Percentiles rank a stretch among this genome's conserved stretches.
Evolutionary conservation across 2,329 filamentous ascomycete species (phyloP).

Genomic region (Apiospora phragmitis): DNA sequence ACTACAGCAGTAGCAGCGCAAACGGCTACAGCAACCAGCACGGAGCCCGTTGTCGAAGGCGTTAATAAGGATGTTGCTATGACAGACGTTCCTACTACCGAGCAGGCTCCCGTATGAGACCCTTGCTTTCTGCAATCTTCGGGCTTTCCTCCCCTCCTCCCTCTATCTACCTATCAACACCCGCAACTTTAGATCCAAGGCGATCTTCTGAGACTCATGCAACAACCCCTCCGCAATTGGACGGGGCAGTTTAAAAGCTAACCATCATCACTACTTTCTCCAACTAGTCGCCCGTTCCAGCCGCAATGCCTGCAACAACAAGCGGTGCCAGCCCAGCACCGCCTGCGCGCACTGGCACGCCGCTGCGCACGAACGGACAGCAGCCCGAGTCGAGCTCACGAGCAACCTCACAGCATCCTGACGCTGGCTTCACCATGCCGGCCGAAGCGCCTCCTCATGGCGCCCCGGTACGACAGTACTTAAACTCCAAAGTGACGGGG

Average conservation of each 20-base stretch:
- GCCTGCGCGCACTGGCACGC: constrained; percentile 50
- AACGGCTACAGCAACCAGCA: constrained; percentile 10
- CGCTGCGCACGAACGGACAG: constrained; percentile 37
- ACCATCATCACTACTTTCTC: neutral
- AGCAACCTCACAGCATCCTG: constrained; percentile 58
- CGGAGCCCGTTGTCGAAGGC: constrained; percentile 16
- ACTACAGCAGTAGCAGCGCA: constrained; percentile 12
- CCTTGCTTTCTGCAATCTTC: neutral
- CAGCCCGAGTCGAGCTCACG: constrained; percentile 41
- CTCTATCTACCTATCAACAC: neutral
- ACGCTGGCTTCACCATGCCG: constrained; percentile 55
- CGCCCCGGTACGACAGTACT: constrained; percentile 67
- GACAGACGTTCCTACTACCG: constrained; percentile 40
- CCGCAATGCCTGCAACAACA: constrained; percentile 26
- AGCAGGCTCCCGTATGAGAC: constrained; percentile 40
- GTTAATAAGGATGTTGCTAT: constrained; percentile 41
- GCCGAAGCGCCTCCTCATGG: constrained; percentile 63
- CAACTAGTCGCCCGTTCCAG: constrained; percentile 4
- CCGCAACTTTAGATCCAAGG: neutral
- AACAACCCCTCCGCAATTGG: neutral
- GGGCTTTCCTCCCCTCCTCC: neutral
- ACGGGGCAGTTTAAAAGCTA: neutral
- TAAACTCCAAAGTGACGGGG: constrained; percentile 70
- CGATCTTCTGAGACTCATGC: neutral
- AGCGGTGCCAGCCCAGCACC: constrained; percentile 42